phyloP scores from a whole-genome alignment of 2,329 filamentous ascomycete genomes.

The Beauveria varroae region DNA sequence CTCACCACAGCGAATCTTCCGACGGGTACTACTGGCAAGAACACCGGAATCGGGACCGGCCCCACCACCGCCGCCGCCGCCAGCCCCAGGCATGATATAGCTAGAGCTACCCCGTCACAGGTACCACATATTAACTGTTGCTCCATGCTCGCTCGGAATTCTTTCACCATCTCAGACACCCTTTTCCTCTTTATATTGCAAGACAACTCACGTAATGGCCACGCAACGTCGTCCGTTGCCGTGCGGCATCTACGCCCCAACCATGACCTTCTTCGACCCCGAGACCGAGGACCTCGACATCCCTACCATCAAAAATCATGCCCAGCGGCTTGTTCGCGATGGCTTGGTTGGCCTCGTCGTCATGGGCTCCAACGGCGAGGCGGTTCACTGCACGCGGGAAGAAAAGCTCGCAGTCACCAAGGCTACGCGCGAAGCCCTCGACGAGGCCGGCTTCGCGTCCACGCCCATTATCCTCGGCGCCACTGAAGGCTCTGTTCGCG shows the following conservation, averaged over 20 bases:
- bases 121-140: not conserved
- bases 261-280: conserved; percentile 83
- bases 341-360: conserved; percentile 77
- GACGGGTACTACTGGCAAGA: not conserved
- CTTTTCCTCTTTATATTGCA: not conserved
- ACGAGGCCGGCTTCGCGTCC: conserved; percentile 67
- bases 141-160: not conserved
- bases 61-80: conserved; percentile 3
- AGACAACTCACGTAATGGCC: conserved; percentile 14
- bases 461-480: conserved; percentile 79
- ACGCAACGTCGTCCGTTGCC: conserved; percentile 51
- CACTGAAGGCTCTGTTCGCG: conserved; percentile 72
- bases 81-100: not conserved
- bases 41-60: conserved; percentile 1
- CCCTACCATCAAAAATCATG: conserved; percentile 70
- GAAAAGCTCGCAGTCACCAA: conserved; percentile 70
- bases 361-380: conserved; percentile 88
- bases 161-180: rapidly evolving
- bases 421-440: conserved; percentile 73
- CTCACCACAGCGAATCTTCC: not conserved
- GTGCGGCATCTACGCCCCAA: conserved; percentile 79
- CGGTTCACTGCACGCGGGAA: conserved; percentile 70
- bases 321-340: conserved; percentile 66
- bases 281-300: conserved; percentile 81
- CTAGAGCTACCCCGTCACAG: not conserved